Conservation (phyloP, 1,284 basidiomycete species). For the Filobasidium uniguttulatum region DNA sequence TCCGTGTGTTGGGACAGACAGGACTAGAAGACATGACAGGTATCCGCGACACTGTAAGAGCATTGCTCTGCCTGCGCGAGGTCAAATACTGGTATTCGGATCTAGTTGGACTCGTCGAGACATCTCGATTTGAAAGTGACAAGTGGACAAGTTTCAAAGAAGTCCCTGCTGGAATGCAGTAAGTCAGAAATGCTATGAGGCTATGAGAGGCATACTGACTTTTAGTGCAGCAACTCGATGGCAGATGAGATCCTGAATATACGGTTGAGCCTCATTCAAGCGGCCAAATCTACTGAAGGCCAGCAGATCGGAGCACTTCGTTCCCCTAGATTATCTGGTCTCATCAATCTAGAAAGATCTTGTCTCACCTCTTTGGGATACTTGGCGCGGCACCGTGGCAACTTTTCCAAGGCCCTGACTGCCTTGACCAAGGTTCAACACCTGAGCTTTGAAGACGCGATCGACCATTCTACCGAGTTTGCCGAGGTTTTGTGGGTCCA, state of each 20-base stretch:
- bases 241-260: constrained; percentile 69
- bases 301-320: constrained; percentile 47
- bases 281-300: constrained; percentile 50
- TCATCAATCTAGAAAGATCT: constrained; percentile 52
- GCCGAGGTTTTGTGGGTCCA: constrained; percentile 81
- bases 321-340: constrained; percentile 44
- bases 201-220: neutral
- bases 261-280: constrained; percentile 62
- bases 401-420: constrained; percentile 72
- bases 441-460: constrained; percentile 44
- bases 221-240: constrained; percentile 51
- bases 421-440: constrained; percentile 61
- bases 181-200: constrained; percentile 2
- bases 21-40: constrained; percentile 64
- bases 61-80: constrained; percentile 65
- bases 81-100: constrained; percentile 46
- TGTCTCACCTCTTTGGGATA: constrained; percentile 61
- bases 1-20: constrained; percentile 50
- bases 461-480: constrained; percentile 57
- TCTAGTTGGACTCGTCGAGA: constrained; percentile 15
- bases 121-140: constrained; percentile 32
- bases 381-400: constrained; percentile 55
- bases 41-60: constrained; percentile 51
- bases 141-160: neutral
- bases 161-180: constrained; percentile 10